Base-by-base conservation (phyloP, 306 rosid species). In the Vigna mungo region DNA sequence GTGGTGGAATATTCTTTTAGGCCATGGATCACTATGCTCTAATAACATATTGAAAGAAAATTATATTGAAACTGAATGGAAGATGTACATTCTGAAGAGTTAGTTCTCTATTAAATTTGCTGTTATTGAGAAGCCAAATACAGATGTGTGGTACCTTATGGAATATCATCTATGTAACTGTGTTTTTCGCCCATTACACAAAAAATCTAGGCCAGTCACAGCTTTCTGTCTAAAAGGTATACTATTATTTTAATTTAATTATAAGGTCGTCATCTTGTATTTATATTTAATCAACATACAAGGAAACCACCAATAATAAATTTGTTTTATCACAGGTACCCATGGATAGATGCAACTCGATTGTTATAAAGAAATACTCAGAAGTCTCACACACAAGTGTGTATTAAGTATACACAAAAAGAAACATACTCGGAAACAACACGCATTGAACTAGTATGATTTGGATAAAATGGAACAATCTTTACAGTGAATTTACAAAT, bases 401-500 rank as follows among this genome's bases (percentile, higher is more conserved):
- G 37, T 60, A 44, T 32, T 16, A 27, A 52, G 48, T 43, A 43
- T 10, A 43, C 14, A 43, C 13, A 43, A 32, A 55, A 34, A 58
- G 18, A 47, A 62, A 68, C 20, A 37, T 23, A 21, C 34, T 10
- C 58, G 49, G 30, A 74, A 68, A 62, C 56, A 55, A 58, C 56
- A 37, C 0, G 39, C 54, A 46, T 27, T 66, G 63, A 74, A 49
- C 64, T 62, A 58, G 67, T 46, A 11, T 53, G 46, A 44, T 73
- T 48, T 74, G 63, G 64, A 75, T 23, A 62, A 62, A 81, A 74
- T 32, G 66, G 44, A 72, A 56, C 56, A 48, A 71, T 47, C 71
- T 18, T 66, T 65, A 55, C 46, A 20, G 71, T 56, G 60, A 72
- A 72, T 69, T 49, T 60, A 62, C 49, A 63, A 37, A 63, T 34